Percentiles rank a stretch among this genome's conserved stretches.
Evolutionary conservation across 345 rosid species (phyloP).

Genomic region (Salix purpurea): DNA sequence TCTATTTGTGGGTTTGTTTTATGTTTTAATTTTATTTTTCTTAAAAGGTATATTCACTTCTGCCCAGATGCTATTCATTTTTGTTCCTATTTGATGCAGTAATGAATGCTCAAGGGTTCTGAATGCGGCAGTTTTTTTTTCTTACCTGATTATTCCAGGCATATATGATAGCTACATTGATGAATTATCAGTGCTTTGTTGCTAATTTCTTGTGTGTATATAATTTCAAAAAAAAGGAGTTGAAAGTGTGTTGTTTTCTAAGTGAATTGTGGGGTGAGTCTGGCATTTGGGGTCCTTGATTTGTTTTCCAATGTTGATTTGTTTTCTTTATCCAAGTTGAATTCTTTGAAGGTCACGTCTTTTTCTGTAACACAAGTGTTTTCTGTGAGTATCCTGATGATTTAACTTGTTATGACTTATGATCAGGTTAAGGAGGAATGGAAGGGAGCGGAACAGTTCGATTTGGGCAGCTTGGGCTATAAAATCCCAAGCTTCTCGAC

Average conservation of each 20-base stretch:
- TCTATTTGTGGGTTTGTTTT: background rate
- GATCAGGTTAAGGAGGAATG: background rate
- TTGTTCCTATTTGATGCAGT: background rate
- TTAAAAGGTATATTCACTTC: background rate
- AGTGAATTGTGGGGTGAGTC: background rate
- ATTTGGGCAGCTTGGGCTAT: background rate
- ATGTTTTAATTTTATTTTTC: background rate
- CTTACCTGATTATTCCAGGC: background rate
- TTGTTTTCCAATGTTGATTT: background rate
- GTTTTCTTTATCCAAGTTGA: background rate
- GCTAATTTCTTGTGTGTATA: background rate
- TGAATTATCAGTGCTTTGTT: background rate
- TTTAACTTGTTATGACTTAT: background rate
- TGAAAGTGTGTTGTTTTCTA: background rate
- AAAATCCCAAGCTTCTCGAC: background rate
- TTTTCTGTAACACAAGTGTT: background rate
- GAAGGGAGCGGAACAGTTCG: background rate
- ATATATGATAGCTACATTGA: background rate
- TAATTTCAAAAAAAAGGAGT: background rate
- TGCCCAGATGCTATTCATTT: background rate
- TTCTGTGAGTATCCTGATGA: background rate
- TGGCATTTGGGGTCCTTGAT: background rate
- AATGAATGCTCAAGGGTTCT: background rate
- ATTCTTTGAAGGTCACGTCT: background rate
- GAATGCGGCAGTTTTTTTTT: background rate